A percentile compares a stretch with the other conserved stretches of the same genome.
Conservation (phyloP, 257 asterid genomes). For the Nicotiana paniculata region DNA sequence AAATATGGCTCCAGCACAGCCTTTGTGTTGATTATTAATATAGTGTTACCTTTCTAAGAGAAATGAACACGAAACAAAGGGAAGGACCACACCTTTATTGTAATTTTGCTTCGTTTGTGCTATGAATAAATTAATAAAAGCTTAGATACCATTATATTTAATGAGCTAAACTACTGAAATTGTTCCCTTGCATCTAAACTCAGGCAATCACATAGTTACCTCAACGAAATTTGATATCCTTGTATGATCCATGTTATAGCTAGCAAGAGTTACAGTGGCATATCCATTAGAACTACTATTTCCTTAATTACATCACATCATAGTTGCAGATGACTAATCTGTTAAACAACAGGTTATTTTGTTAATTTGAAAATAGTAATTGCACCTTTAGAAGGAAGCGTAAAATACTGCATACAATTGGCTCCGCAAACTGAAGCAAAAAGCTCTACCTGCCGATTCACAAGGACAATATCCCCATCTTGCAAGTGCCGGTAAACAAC, state of each 20-base stretch:
- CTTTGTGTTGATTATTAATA: too few species aligned
- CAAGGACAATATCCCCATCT: conserved; percentile 98
- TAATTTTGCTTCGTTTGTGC: neutral
- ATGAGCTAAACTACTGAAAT: neutral
- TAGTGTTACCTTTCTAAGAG: too few species aligned
- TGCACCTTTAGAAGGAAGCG: neutral
- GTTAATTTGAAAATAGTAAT: neutral
- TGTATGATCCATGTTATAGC: neutral
- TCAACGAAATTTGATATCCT: neutral
- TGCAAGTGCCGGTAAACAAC: conserved; percentile 78
- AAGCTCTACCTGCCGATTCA: conserved; percentile 78
- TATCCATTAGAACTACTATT: neutral
- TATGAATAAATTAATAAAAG: neutral
- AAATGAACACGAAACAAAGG: neutral
- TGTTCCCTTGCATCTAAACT: neutral
- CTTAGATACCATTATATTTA: neutral
- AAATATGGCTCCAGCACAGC: too few species aligned
- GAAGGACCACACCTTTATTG: neutral
- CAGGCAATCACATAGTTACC: neutral
- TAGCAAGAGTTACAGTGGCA: neutral
- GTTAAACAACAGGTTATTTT: neutral
- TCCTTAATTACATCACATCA: neutral
- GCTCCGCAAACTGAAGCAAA: neutral
- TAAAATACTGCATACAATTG: neutral
- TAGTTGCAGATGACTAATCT: neutral